These are phyloP conservation scores for Oxyria digyna DNA, from an alignment of 148 eudicot species.

Conservation along the genomic window DNA sequence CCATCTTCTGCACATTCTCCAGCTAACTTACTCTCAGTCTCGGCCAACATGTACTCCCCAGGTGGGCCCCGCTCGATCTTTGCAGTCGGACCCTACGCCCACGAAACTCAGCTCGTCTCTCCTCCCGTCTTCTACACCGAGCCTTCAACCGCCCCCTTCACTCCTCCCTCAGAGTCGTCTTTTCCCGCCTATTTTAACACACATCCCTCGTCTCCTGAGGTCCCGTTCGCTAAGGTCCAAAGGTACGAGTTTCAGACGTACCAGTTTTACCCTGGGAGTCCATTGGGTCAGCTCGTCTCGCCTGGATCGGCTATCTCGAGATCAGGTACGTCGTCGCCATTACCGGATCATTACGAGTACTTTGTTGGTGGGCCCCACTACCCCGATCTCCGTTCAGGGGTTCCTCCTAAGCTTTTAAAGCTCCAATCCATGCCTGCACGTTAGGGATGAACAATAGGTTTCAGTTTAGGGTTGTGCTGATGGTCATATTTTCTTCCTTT, in stretches of 20 bases:
- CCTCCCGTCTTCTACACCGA: conserved; percentile 95
- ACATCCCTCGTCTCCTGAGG: conserved; percentile 94
- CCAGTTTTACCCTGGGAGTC: conserved; percentile 79
- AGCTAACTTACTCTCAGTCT: conserved; percentile 12
- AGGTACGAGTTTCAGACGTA: conserved; percentile 77
- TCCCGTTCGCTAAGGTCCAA: conserved; percentile 78
- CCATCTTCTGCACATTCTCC: conserved; percentile 3
- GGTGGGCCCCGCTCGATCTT: conserved; percentile 57
- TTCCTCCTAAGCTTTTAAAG: conserved; percentile 47
- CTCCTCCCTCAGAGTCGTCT: conserved; percentile 95
- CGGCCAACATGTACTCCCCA: conserved; percentile 46
- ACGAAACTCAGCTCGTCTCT: conserved; percentile 86
- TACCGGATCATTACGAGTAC: conserved; percentile 55
- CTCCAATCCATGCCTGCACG: conserved; percentile 22
- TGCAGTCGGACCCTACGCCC: conserved; percentile 62
- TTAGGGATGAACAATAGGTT: too few relatives aligned
- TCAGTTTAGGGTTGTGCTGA: neutral
- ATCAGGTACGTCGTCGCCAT: conserved; percentile 90
- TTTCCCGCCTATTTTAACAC: conserved; percentile 80
- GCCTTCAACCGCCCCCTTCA: conserved; percentile 90
- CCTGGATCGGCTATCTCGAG: conserved; percentile 80
- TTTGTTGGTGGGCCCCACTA: conserved; percentile 39
- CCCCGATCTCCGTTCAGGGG: conserved; percentile 32
- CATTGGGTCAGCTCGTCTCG: conserved; percentile 73
- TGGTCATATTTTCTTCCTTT: neutral